These are phyloP conservation scores for Lanmaoa rubissima DNA, from an alignment of 768 basidiomycete genomes.

Conservation along the genomic window DNA sequence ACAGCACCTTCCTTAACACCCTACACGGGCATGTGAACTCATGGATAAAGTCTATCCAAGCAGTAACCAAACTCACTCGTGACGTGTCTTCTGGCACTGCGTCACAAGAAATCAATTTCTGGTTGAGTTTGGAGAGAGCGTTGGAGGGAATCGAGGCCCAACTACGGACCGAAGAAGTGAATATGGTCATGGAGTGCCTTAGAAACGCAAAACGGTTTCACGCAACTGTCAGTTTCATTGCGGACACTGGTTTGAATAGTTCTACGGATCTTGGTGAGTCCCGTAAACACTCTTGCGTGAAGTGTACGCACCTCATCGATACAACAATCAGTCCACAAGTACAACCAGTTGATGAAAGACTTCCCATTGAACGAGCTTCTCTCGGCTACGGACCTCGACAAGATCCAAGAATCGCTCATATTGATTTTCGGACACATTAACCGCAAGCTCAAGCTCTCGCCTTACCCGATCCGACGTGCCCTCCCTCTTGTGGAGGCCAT, in stretches of 20 bases:
- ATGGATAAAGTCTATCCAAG: constrained; percentile 98
- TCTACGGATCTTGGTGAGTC: constrained; percentile 80
- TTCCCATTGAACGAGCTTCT: constrained; percentile 96
- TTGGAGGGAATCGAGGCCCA: constrained; percentile 93
- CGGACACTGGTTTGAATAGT: constrained; percentile 95
- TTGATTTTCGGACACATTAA: constrained; percentile 93
- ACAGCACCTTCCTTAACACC: constrained; percentile 89
- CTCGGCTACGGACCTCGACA: constrained; percentile 93
- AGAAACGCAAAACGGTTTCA: constrained; percentile 96
- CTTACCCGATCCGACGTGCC: constrained; percentile 94
- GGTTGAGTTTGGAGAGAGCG: constrained; percentile 92
- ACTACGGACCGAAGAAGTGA: constrained; percentile 87
- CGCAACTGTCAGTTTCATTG: constrained; percentile 96
- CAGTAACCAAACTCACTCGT: constrained; percentile 91
- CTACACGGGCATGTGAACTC: constrained; percentile 92
- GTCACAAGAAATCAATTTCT: constrained; percentile 98
- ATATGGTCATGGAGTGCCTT: constrained; percentile 90
- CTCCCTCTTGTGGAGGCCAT: constrained; percentile 98
- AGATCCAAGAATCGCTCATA: constrained; percentile 84
- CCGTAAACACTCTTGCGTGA: background rate
- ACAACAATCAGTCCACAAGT: constrained; percentile 81
- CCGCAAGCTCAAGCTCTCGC: constrained; percentile 92
- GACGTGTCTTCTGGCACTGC: constrained; percentile 95
- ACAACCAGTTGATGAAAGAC: constrained; percentile 98
- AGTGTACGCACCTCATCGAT: background rate